phyloP scores from a whole-genome alignment of 2,329 filamentous ascomycete species.

The Ophiocordyceps robertsii region DNA sequence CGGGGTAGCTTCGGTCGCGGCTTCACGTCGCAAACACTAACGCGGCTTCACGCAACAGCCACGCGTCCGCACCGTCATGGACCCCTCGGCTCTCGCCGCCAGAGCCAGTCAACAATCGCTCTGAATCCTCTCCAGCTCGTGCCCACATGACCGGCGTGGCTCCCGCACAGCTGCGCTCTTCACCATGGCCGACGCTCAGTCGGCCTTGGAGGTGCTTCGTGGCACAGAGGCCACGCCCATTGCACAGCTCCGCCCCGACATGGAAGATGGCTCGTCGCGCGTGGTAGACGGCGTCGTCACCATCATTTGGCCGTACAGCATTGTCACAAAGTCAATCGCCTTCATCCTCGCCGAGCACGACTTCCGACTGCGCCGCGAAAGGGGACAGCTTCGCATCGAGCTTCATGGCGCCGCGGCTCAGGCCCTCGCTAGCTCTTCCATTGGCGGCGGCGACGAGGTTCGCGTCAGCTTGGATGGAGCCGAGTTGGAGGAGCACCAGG shows the following conservation, averaged over 20 bases:
- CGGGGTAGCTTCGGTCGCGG: not conserved
- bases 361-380: conserved; percentile 61
- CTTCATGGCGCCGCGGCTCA: conserved; percentile 61
- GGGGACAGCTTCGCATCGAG: conserved; percentile 69
- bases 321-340: conserved; percentile 57
- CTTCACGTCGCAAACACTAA: too few species aligned
- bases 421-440: conserved; percentile 48
- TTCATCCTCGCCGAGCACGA: conserved; percentile 78
- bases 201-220: conserved; percentile 10
- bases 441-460: conserved; percentile 71
- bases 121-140: too few species aligned
- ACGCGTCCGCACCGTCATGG: too few species aligned
- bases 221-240: conserved; percentile 33
- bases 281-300: conserved; percentile 61
- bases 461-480: conserved; percentile 55
- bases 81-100: too few species aligned
- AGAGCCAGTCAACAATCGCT: too few species aligned
- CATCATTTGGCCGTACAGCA: conserved; percentile 85
- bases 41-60: too few species aligned
- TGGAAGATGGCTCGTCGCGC: conserved; percentile 25
- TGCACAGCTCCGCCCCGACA: conserved; percentile 36
- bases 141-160: not conserved
- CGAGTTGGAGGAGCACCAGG: conserved; percentile 45
- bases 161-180: not conserved
- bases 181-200: conserved; percentile 1